Evolutionary conservation across 2,329 filamentous ascomycete species (phyloP).

Genomic region (Exophiala xenobiotica): DNA sequence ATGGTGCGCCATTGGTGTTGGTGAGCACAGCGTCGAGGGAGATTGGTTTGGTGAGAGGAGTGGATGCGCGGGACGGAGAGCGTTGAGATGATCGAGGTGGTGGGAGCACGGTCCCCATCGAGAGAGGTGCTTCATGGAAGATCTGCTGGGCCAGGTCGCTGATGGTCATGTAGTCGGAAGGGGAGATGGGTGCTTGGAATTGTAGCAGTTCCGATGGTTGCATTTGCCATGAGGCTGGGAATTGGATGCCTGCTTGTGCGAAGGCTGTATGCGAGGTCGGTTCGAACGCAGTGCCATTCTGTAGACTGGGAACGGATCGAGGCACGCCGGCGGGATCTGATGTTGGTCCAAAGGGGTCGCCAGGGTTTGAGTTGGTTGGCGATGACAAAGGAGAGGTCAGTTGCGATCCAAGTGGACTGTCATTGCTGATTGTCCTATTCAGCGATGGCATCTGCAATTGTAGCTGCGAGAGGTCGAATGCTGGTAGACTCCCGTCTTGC

Average conservation of each 20-base stretch:
- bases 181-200: constrained; percentile 26
- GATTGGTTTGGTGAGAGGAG: constrained; percentile 18
- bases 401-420: constrained; percentile 26
- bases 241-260: constrained; percentile 26
- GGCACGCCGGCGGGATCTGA: constrained; percentile 21
- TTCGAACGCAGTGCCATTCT: constrained; percentile 24
- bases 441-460: constrained; percentile 27
- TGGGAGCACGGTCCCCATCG: background rate
- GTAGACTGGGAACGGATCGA: constrained; percentile 25
- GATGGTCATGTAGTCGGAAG: constrained; percentile 29
- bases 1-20: constrained; percentile 4
- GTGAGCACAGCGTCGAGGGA: constrained; percentile 27
- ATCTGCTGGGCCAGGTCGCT: constrained; percentile 31
- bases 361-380: constrained; percentile 22
- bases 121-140: constrained; percentile 21
- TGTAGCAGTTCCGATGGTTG: constrained; percentile 26
- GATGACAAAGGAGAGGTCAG: constrained; percentile 27
- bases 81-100: constrained; percentile 12
- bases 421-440: constrained; percentile 19
- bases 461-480: constrained; percentile 28
- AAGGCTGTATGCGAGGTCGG: constrained; percentile 26
- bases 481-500: constrained; percentile 27
- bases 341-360: constrained; percentile 18
- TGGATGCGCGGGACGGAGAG: constrained; percentile 19
- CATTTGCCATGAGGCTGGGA: constrained; percentile 30